Base-by-base conservation (phyloP, 2,329 filamentous ascomycete species). In the Penicillium paneum region DNA sequence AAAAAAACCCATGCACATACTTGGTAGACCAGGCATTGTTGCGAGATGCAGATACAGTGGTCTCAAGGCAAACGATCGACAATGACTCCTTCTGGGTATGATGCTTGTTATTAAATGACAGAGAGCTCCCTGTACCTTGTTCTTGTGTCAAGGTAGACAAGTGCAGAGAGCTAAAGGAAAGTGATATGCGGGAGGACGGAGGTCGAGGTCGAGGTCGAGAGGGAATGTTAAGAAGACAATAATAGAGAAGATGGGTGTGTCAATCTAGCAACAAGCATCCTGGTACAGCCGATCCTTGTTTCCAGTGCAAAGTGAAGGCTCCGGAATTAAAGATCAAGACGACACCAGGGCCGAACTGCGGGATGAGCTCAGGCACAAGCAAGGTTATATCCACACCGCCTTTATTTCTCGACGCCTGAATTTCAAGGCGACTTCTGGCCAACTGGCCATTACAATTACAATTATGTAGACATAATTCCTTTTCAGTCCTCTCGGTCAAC, bases 1-100 rank as follows among this genome's bases (percentile, higher is more conserved):
- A 8, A 35, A 15, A 28, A 35, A 35, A 15, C 8, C 8, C 24
- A 26, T 31, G n/a, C n/a, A 69, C 73, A 54, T 68, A 78, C 75
- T 68, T 44, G 75, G 75, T 68, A 78, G 65, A 45, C 75, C 75
- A 63, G 75, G 75, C 75, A 78, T 78, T 57, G 62, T 65, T 67
- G 52, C 52, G 50, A 28, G 12, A 26, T 15, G 32, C 12, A 36
- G 46, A 39, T 21, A 39, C 8, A 43, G 24, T 21, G 10, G 8
- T 26, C 21, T 24, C 28, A 11, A 31, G 10, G 19, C 45, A 29
- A 49, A 49, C 1, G 15, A 38, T 19, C 11, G 15, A 17, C 13
- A 31, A 8, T 8, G 17, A 36, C 8, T 43, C 17, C 17, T 42
- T 19, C 31, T 7, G 8, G 10, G 21, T 2, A 32, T 21, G 3